Percentiles rank a stretch among this genome's conserved stretches.
These are phyloP conservation scores for Myxozyma mucilagina DNA, from an alignment of 805 yeast genomes.

Conservation along the genomic window DNA sequence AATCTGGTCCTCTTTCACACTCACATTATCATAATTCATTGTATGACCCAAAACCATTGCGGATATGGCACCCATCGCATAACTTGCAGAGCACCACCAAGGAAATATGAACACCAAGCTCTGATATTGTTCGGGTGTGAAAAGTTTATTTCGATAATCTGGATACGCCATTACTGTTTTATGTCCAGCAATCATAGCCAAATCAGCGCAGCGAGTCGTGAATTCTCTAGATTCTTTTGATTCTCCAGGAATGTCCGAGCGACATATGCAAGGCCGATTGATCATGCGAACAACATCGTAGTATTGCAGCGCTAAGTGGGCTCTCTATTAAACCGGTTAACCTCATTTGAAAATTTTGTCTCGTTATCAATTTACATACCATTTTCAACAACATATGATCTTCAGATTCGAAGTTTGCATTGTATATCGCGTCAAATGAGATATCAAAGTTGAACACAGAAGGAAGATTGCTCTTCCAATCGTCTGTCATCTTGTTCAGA, in stretches of 20 bases:
- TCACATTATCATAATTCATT: background rate
- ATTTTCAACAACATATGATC: slow-evolving; percentile 12
- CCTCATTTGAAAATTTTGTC: background rate
- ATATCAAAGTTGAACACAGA: background rate
- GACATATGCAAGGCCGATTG: slow-evolving; percentile 24
- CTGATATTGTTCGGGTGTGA: background rate
- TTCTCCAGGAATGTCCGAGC: slow-evolving; percentile 17
- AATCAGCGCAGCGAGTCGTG: slow-evolving; percentile 1
- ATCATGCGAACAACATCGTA: slow-evolving; percentile 17
- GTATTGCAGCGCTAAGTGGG: slow-evolving; percentile 6
- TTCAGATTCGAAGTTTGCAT: background rate
- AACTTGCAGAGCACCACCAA: slow-evolving; percentile 19
- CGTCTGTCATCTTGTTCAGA: slow-evolving; percentile 3
- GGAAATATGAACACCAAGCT: slow-evolving; percentile 8
- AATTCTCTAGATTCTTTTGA: slow-evolving; percentile 14
- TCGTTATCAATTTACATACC: background rate
- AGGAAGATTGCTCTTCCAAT: slow-evolving; percentile 17
- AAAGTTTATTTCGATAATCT: background rate
- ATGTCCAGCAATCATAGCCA: slow-evolving; percentile 24
- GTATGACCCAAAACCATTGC: slow-evolving; percentile 22
- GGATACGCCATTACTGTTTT: slow-evolving; percentile 9
- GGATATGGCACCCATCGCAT: slow-evolving; percentile 21
- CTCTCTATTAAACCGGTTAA: slow-evolving; percentile 2
- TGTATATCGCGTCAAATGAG: background rate
- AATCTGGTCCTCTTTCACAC: slow-evolving; percentile 4